Conservation (phyloP, 768 basidiomycete species). For the Neoboletus subvelutipes region DNA sequence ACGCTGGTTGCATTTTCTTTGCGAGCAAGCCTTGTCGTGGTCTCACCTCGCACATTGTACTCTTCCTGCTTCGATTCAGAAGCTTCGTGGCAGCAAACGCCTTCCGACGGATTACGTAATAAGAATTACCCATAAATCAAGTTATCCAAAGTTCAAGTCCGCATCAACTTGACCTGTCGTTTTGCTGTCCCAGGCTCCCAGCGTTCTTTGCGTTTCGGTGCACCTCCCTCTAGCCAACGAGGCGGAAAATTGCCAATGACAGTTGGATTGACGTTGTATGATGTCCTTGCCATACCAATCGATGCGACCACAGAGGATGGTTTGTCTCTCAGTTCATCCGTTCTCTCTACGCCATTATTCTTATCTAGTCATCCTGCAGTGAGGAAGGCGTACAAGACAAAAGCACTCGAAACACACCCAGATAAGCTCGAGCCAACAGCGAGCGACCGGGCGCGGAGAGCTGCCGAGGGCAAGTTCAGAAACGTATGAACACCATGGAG, state of each 20-base stretch:
- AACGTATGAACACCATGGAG: constrained; percentile 42
- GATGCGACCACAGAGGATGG: constrained; percentile 53
- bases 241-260: constrained; percentile 22
- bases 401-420: constrained; percentile 70
- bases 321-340: constrained; percentile 25
- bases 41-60: neutral
- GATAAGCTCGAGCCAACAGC: constrained; percentile 63
- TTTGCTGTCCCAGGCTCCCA: neutral
- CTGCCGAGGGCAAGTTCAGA: constrained; percentile 58
- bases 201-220: neutral
- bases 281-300: constrained; percentile 45
- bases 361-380: constrained; percentile 33
- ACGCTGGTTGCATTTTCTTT: neutral
- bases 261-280: constrained; percentile 37
- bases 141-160: neutral
- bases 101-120: neutral
- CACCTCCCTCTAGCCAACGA: neutral
- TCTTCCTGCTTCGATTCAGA: no score
- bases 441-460: constrained; percentile 49
- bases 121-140: neutral
- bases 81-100: neutral
- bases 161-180: neutral
- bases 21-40: neutral
- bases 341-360: neutral
- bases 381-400: constrained; percentile 64